Conservation (phyloP, 1,284 basidiomycete species). For the Austropuccinia psidii region DNA sequence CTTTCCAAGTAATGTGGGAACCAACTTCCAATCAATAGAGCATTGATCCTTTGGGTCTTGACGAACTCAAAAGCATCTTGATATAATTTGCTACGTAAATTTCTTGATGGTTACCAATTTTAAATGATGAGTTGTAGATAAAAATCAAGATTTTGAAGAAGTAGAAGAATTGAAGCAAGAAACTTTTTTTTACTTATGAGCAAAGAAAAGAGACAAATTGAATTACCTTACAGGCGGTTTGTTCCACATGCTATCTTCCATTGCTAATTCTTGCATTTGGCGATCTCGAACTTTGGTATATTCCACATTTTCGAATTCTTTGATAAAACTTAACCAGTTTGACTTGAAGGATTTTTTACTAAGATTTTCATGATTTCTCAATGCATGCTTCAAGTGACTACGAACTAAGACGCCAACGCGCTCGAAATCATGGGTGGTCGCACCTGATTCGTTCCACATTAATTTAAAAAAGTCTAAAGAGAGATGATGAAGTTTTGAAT, state of each 20-base stretch:
- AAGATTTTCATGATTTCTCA: constrained; percentile 28
- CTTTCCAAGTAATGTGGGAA: constrained; percentile 66
- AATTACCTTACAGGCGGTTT: constrained; percentile 72
- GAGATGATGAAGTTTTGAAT: constrained; percentile 70
- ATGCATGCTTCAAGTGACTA: constrained; percentile 57
- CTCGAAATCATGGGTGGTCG: constrained; percentile 67
- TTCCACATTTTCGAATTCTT: constrained; percentile 73
- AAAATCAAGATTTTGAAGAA: not conserved
- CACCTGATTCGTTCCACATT: constrained; percentile 91
- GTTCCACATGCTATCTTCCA: constrained; percentile 78
- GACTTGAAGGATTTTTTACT: not conserved
- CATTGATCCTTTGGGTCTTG: constrained; percentile 78
- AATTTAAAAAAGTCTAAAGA: constrained; percentile 81
- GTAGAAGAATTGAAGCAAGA: not conserved
- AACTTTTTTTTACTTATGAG: not conserved
- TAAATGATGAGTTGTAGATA: constrained; percentile 21
- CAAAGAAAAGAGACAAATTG: not conserved
- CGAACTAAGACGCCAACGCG: constrained; percentile 72
- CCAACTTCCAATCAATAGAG: constrained; percentile 81
- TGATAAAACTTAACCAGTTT: constrained; percentile 71
- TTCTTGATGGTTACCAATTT: constrained; percentile 52
- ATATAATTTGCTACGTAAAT: constrained; percentile 74
- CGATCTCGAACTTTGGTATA: constrained; percentile 79
- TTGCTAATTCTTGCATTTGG: constrained; percentile 87
- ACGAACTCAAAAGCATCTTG: constrained; percentile 90